Evolutionary conservation across 441 rosid species (phyloP).

Genomic region (Dalechampia spathulata): DNA sequence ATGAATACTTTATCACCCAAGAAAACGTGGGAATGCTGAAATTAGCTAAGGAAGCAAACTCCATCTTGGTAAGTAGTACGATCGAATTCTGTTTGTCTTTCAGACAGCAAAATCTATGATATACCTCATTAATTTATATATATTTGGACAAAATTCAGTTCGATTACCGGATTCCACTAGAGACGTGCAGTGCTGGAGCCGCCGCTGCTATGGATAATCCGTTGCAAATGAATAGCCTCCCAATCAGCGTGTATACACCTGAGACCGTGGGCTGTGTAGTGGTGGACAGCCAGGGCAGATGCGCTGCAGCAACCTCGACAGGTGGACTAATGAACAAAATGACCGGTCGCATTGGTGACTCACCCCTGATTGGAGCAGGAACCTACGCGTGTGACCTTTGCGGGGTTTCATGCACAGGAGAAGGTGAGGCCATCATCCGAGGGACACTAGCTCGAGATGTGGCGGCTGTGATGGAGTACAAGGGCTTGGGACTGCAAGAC

Average conservation of each 20-base stretch:
- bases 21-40: slow-evolving; percentile 80
- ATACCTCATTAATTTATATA: too few species aligned
- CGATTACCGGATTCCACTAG: slow-evolving; percentile 68
- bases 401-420: slow-evolving; percentile 86
- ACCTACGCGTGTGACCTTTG: slow-evolving; percentile 80
- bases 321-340: slow-evolving; percentile 92
- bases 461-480: slow-evolving; percentile 95
- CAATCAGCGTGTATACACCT: slow-evolving; percentile 71
- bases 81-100: too few species aligned
- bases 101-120: too few species aligned
- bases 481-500: slow-evolving; percentile 61
- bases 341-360: slow-evolving; percentile 87
- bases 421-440: slow-evolving; percentile 92
- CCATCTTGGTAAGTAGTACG: slow-evolving; percentile 50
- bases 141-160: slow-evolving; percentile 32
- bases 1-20: slow-evolving; percentile 68
- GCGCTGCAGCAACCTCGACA: slow-evolving; percentile 89
- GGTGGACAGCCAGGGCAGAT: slow-evolving; percentile 70
- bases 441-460: slow-evolving; percentile 80
- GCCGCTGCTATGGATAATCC: slow-evolving; percentile 38
- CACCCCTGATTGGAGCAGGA: slow-evolving; percentile 86
- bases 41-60: slow-evolving; percentile 76
- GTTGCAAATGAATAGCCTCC: slow-evolving; percentile 76
- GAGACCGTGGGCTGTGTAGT: slow-evolving; percentile 92
- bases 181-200: slow-evolving; percentile 50